Evolutionary conservation across 352 stramenopile species (phyloP).

Genomic region (Elongisporangium undulatum): DNA sequence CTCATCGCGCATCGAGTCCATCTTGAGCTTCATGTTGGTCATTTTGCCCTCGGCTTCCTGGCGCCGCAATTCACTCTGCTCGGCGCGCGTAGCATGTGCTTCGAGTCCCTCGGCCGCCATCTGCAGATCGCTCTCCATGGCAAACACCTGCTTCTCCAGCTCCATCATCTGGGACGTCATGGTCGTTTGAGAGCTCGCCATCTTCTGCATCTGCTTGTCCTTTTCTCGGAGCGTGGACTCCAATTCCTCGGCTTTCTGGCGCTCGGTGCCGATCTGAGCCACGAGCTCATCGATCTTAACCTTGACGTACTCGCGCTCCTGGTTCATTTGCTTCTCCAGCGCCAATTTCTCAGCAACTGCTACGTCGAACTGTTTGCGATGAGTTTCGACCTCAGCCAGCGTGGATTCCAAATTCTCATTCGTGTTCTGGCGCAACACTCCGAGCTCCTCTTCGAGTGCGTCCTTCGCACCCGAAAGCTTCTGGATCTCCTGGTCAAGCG

Average conservation of each 20-base stretch:
- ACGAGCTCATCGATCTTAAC: slow-evolving; percentile 65
- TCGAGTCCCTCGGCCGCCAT: slow-evolving; percentile 68
- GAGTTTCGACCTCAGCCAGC: slow-evolving; percentile 13
- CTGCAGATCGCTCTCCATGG: slow-evolving; percentile 59
- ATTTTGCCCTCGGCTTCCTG: slow-evolving; percentile 51
- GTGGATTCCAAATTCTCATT: slow-evolving; percentile 32
- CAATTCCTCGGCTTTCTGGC: slow-evolving; percentile 34
- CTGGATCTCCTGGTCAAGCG: slow-evolving; percentile 34
- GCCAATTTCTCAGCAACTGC: slow-evolving; percentile 13
- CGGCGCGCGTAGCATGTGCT: slow-evolving; percentile 49
- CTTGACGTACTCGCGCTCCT: slow-evolving; percentile 67
- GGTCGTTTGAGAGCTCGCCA: slow-evolving; percentile 47
- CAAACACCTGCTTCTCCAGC: slow-evolving; percentile 50
- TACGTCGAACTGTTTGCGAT: slow-evolving; percentile 6
- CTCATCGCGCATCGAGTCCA: slow-evolving; percentile 49
- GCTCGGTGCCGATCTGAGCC: slow-evolving; percentile 42
- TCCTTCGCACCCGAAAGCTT: slow-evolving; percentile 19
- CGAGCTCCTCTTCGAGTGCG: slow-evolving; percentile 31
- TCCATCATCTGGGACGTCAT: slow-evolving; percentile 61
- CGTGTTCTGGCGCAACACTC: slow-evolving; percentile 28
- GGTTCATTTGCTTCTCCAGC: slow-evolving; percentile 24
- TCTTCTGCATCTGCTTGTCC: slow-evolving; percentile 67
- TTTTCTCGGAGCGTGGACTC: slow-evolving; percentile 44
- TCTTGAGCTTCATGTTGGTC: slow-evolving; percentile 35
- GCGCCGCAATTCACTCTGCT: slow-evolving; percentile 47